phyloP scores from a whole-genome alignment of 108 stramenopile species.

The Pseudonitzschia pungens region DNA sequence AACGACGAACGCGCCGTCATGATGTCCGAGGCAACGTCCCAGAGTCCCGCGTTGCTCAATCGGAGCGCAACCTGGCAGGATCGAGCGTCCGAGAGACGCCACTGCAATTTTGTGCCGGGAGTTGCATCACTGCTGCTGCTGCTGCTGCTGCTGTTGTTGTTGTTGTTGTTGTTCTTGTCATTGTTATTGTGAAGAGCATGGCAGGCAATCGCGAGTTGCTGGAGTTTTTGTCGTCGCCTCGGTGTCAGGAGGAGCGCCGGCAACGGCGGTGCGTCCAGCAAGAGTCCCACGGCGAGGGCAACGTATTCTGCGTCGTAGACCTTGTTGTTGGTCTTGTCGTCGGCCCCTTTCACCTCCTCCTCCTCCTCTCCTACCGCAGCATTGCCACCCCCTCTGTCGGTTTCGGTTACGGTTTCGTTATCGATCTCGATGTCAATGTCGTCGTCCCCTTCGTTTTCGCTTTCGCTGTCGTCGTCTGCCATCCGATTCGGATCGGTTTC shows the following conservation, averaged over 20 bases:
- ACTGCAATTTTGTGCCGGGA: not conserved
- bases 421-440: not conserved
- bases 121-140: not conserved
- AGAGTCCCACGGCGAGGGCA: constrained; percentile 1
- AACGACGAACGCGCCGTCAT: not conserved
- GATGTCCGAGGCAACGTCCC: not conserved
- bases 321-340: not conserved
- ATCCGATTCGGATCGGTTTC: not conserved
- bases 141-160: not conserved
- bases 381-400: not conserved
- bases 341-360: not conserved
- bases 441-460: not conserved
- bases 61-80: not conserved
- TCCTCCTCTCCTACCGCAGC: not conserved
- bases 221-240: constrained; percentile 2
- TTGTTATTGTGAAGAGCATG: not conserved
- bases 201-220: not conserved
- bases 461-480: not conserved
- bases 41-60: constrained; percentile 1
- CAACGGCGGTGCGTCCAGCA: not conserved
- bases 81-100: not conserved
- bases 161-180: not conserved
- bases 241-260: not conserved
- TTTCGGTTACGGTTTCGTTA: not conserved
- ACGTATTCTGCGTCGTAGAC: not conserved